Percentiles rank a stretch among this genome's conserved stretches.
Conservation (phyloP, 345 rosid species). For the Kandelia obovata region DNA sequence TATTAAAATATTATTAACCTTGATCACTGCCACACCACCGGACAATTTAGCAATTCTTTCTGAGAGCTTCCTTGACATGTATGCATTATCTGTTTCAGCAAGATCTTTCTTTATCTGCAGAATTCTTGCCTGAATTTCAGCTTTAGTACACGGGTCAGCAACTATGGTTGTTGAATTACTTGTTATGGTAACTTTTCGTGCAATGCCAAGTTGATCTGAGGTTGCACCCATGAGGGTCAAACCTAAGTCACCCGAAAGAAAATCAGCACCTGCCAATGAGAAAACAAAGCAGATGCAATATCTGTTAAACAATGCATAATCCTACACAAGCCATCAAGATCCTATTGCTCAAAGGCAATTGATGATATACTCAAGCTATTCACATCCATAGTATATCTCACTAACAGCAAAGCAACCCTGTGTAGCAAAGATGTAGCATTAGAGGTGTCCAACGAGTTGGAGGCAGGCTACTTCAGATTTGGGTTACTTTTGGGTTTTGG, state of each 20-base stretch:
- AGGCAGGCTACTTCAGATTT: no score
- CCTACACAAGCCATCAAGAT: not conserved
- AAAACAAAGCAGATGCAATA: not conserved
- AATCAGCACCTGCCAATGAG: constrained; percentile 69
- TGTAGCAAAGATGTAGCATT: no score
- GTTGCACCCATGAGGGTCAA: constrained; percentile 51
- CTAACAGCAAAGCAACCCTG: no score
- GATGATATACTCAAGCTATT: no score
- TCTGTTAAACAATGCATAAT: no score
- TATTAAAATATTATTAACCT: constrained; percentile 44
- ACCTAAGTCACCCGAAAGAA: constrained; percentile 72
- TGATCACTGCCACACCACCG: constrained; percentile 87
- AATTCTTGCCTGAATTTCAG: constrained; percentile 89
- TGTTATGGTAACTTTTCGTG: constrained; percentile 60
- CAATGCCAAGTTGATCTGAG: constrained; percentile 94
- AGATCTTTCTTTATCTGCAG: constrained; percentile 87
- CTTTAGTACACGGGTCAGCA: constrained; percentile 75
- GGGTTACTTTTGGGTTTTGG: no score
- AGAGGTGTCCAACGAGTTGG: no score
- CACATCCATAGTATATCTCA: no score
- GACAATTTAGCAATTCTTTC: constrained; percentile 86
- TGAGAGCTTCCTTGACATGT: constrained; percentile 57
- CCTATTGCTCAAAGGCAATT: not conserved
- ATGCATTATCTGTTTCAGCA: constrained; percentile 61
- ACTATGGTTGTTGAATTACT: constrained; percentile 76